A percentile compares a stretch with the other conserved stretches of the same genome.
Conservation (phyloP, 1,284 basidiomycete species). For the Thecaphora frezii region DNA sequence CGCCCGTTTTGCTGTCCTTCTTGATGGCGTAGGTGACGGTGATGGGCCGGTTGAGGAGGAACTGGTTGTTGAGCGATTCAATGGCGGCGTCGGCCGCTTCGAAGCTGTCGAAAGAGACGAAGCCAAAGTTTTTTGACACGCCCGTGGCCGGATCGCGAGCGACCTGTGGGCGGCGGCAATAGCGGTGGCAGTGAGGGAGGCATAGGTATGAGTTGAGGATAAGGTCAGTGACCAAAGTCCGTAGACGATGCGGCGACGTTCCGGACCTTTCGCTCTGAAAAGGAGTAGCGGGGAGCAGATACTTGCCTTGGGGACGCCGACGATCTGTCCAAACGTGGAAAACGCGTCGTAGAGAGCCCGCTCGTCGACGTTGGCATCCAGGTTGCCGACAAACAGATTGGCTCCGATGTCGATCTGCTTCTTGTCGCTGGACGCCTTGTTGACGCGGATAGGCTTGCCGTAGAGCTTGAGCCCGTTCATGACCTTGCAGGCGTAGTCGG, state of each 20-base stretch:
- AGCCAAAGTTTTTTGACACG: conserved; percentile 91
- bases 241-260: not conserved
- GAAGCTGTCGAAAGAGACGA: conserved; percentile 94
- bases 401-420: conserved; percentile 97
- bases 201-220: not conserved
- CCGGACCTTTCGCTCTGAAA: not conserved
- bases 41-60: conserved; percentile 96
- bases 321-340: conserved; percentile 87
- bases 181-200: not conserved
- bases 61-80: conserved; percentile 94
- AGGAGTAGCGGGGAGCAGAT: not conserved
- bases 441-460: conserved; percentile 96
- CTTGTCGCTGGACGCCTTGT: conserved; percentile 91
- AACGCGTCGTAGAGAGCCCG: conserved; percentile 90
- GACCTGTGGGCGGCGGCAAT: conserved; percentile 65
- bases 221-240: not conserved
- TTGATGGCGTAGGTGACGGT: conserved; percentile 97
- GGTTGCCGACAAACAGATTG: conserved; percentile 91
- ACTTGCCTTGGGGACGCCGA: conserved; percentile 87
- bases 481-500: conserved; percentile 98
- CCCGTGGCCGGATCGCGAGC: conserved; percentile 83
- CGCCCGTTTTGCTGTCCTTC: conserved; percentile 95
- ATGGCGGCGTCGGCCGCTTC: conserved; percentile 94
- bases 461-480: conserved; percentile 99
- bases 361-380: conserved; percentile 93